These are phyloP conservation scores for Populus tremula DNA, from an alignment of 345 rosid species.

Conservation along the genomic window DNA sequence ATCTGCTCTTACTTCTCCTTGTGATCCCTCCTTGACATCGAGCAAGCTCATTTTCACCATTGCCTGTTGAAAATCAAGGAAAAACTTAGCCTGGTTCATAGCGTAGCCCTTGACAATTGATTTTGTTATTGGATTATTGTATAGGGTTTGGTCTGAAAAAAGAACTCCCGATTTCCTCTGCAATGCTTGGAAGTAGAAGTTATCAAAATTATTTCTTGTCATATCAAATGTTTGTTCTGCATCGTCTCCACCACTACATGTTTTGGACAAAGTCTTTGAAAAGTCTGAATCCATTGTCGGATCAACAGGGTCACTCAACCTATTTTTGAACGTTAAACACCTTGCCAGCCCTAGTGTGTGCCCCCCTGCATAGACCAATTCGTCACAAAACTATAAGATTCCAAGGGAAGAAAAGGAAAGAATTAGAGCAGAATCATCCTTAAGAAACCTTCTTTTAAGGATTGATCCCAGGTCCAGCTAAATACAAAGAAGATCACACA, in stretches of 20 bases:
- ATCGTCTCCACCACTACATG: constrained; percentile 67
- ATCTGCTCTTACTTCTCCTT: constrained; percentile 63
- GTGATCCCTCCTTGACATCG: constrained; percentile 62
- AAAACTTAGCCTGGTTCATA: too few species aligned
- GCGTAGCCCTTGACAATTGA: too few species aligned
- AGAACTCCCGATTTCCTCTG: constrained; percentile 65
- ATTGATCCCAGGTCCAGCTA: too few species aligned
- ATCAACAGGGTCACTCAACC: constrained; percentile 46
- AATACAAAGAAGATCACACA: too few species aligned
- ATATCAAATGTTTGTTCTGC: constrained; percentile 76
- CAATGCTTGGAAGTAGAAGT: constrained; percentile 53
- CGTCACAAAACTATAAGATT: too few species aligned
- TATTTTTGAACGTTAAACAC: constrained; percentile 73
- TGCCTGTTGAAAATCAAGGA: too few species aligned
- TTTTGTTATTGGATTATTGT: too few species aligned
- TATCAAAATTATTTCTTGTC: constrained; percentile 69
- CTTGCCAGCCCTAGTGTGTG: constrained; percentile 92
- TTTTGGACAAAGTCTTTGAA: constrained; percentile 51
- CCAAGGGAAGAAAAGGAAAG: too few species aligned
- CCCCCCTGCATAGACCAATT: constrained; percentile 47
- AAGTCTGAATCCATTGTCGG: constrained; percentile 52
- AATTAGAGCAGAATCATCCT: too few species aligned
- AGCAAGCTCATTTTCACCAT: too few species aligned
- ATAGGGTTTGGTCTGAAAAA: constrained; percentile 78
- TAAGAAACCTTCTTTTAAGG: too few species aligned